A percentile compares a stretch with the other conserved stretches of the same genome.
phyloP scores from a whole-genome alignment of 2,329 filamentous ascomycete species.

The Microsporum ferrugineum region DNA sequence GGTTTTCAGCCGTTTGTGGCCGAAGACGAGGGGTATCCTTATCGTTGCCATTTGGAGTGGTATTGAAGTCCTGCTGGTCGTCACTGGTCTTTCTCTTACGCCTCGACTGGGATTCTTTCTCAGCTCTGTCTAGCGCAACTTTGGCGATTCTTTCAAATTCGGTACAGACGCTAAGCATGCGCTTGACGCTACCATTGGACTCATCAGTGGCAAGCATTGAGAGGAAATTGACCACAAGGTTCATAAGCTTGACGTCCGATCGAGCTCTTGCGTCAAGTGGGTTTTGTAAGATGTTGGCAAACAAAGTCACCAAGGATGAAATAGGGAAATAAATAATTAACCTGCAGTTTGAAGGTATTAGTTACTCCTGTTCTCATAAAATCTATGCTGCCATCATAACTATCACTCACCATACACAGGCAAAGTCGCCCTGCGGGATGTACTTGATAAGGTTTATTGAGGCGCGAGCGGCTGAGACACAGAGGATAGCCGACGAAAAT shows the following conservation, averaged over 20 bases:
- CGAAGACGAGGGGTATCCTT: conserved; percentile 1
- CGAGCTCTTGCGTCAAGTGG: conserved; percentile 78
- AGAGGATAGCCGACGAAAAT: conserved; percentile 85
- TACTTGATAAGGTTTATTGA: conserved; percentile 93
- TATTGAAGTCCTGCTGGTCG: conserved; percentile 16
- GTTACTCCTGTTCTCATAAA: conserved; percentile 2
- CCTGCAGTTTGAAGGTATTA: conserved; percentile 32
- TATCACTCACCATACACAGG: conserved; percentile 73
- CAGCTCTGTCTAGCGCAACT: conserved; percentile 79
- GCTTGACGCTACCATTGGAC: conserved; percentile 77
- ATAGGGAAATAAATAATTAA: conserved; percentile 94
- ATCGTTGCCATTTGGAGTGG: conserved; percentile 12
- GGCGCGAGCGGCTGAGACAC: conserved; percentile 81
- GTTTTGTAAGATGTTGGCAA: conserved; percentile 93
- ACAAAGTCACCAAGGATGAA: conserved; percentile 84
- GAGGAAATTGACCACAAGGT: conserved; percentile 80
- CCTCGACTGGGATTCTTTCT: conserved; percentile 67
- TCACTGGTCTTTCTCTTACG: conserved; percentile 73
- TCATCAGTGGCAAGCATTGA: conserved; percentile 81
- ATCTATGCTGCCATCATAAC: neutral
- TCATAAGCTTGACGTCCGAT: conserved; percentile 85
- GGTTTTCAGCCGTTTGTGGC: neutral
- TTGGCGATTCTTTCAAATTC: conserved; percentile 93
- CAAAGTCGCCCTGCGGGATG: conserved; percentile 86
- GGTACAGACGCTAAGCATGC: conserved; percentile 88